phyloP scores from a whole-genome alignment of 31 red algal genomes.

The Porphyra umbilicalis region DNA sequence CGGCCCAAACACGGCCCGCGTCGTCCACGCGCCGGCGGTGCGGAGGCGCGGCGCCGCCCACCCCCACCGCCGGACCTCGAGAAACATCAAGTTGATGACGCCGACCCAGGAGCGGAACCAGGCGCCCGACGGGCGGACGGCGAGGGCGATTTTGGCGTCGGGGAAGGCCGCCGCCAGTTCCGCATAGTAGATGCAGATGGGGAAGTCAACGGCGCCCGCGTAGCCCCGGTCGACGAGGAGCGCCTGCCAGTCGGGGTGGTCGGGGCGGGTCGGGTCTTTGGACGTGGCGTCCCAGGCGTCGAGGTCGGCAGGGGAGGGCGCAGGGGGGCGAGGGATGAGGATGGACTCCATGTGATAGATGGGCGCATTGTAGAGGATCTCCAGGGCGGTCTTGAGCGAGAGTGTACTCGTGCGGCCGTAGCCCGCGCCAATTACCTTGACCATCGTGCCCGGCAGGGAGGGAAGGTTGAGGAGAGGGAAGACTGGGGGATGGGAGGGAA shows the following conservation, averaged over 20 bases:
- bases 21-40: neutral
- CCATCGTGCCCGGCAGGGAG: too few species aligned
- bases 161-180: neutral
- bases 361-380: neutral
- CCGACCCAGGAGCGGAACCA: neutral
- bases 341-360: neutral
- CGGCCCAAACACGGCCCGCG: neutral
- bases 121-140: neutral
- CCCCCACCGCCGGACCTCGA: neutral
- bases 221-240: neutral
- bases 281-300: too few species aligned
- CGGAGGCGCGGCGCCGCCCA: neutral
- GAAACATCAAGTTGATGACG: too few species aligned
- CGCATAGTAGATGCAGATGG: neutral
- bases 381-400: conserved; percentile 4
- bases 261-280: too few species aligned
- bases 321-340: too few species aligned
- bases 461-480: too few species aligned
- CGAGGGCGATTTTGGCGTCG: neutral
- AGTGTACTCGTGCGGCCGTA: neutral
- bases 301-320: too few species aligned
- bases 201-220: neutral
- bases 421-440: conserved; percentile 5
- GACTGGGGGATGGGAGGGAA: too few species aligned
- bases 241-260: neutral